Percentiles rank a stretch among this genome's conserved stretches.
phyloP scores from a whole-genome alignment of 129 eudicot genomes.

The Arctium lappa region DNA sequence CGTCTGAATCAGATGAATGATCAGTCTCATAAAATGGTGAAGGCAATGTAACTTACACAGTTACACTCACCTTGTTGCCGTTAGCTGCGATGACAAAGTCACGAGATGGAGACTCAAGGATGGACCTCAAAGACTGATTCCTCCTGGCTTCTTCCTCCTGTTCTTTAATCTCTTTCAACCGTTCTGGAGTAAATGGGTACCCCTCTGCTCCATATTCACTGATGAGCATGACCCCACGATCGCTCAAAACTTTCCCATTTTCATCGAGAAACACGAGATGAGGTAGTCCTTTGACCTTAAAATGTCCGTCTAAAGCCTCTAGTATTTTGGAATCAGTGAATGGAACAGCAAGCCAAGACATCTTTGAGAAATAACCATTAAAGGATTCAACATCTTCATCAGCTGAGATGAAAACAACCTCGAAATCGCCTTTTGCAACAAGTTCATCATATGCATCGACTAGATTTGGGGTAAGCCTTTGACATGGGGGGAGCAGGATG shows the following conservation, averaged over 20 bases:
- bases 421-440: slow-evolving; percentile 40
- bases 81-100: slow-evolving; percentile 48
- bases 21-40: not conserved
- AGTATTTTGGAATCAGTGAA: slow-evolving; percentile 55
- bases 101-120: slow-evolving; percentile 42
- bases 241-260: slow-evolving; percentile 44
- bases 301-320: slow-evolving; percentile 36
- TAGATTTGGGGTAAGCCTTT: slow-evolving; percentile 64
- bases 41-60: not conserved
- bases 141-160: slow-evolving; percentile 58
- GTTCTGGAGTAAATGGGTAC: slow-evolving; percentile 64
- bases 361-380: slow-evolving; percentile 57
- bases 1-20: not conserved
- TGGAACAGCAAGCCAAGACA: slow-evolving; percentile 96
- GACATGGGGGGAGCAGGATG: slow-evolving; percentile 91
- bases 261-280: slow-evolving; percentile 62
- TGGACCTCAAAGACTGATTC: slow-evolving; percentile 55
- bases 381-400: slow-evolving; percentile 68
- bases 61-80: slow-evolving; percentile 44
- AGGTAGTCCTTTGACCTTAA: slow-evolving; percentile 64
- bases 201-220: slow-evolving; percentile 60
- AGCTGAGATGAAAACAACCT: slow-evolving; percentile 60
- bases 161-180: slow-evolving; percentile 45
- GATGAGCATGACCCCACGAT: slow-evolving; percentile 45
- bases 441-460: slow-evolving; percentile 69